Base-by-base conservation (phyloP, 2,329 filamentous ascomycete genomes). In the Phaeoacremonium minimum region DNA sequence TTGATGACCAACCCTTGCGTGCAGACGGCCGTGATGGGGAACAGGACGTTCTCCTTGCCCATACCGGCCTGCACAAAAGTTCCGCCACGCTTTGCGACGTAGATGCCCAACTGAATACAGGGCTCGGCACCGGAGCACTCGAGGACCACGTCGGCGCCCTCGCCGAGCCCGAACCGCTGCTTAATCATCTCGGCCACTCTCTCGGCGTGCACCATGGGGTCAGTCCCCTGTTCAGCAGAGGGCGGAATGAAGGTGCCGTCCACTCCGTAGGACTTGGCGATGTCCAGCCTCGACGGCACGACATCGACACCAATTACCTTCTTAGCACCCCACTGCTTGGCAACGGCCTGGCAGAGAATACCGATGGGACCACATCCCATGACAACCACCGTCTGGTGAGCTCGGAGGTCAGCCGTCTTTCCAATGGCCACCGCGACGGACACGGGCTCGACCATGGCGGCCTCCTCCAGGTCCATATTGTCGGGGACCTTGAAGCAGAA, bases 51-150 rank as follows among this genome's bases (percentile, higher is more conserved):
- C 50, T 60, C 45, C 45, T 73, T 74, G 39, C 80, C 80, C 77
- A 83, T 81, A 15, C 77, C 79, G 32, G 67, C 75, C 48, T 79
- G 75, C 7, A 78, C 66, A 43, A 72, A 75, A 7, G 63, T 71
- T 4, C 73, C 73, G 5, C 73, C 73, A 11, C 57, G 61, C 14
- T 66, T 58, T 12, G 73, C 57, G n/a, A 65, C 67, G 44, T 74
- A 67, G 36, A 77, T 71, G 8, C 64, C 70, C 0, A 69, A 69
- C 46, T 75, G 69, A 7, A 76, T 69, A n/a, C 69, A 72, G 4
- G 69, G 9, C 22, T 26, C 50, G 4, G 50, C 63, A 3, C 70
- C 71, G 2, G 67, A 69, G 13, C 62, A 64, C 35, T 74, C 72
- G 4, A 75, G 44, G 2, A 74, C 68, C 4, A 69, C 57, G 46